phyloP scores from a whole-genome alignment of 352 stramenopile genomes.

The Hyaloperonospora arabidopsidis region DNA sequence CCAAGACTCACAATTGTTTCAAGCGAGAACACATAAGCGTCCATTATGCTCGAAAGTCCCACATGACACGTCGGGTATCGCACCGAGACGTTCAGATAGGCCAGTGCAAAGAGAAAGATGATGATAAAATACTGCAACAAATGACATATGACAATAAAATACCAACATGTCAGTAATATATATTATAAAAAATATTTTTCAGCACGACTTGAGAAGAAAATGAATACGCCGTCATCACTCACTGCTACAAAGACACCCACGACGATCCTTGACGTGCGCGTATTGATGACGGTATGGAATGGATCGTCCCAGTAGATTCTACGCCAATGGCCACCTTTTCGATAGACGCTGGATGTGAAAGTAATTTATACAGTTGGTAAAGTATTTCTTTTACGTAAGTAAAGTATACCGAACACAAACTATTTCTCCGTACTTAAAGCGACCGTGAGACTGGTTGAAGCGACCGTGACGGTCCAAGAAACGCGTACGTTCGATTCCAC shows the following conservation, averaged over 20 bases:
- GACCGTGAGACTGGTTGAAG: constrained; percentile 65
- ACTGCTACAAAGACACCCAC: constrained; percentile 70
- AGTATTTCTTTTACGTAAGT: not conserved
- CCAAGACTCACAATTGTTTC: constrained; percentile 77
- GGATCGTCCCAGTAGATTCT: constrained; percentile 79
- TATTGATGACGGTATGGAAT: constrained; percentile 86
- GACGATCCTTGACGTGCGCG: constrained; percentile 70
- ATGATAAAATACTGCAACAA: constrained; percentile 62
- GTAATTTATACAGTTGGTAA: not conserved
- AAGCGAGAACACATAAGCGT: constrained; percentile 83
- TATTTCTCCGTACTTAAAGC: constrained; percentile 48
- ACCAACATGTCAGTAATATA: not conserved
- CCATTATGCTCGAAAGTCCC: constrained; percentile 61
- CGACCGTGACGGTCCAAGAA: constrained; percentile 59
- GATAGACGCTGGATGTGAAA: constrained; percentile 40
- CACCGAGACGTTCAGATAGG: constrained; percentile 63
- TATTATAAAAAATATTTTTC: not conserved
- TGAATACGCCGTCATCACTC: constrained; percentile 14
- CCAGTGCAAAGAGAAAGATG: constrained; percentile 74
- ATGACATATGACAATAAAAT: not conserved
- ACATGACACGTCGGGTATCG: constrained; percentile 62
- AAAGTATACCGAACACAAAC: not conserved
- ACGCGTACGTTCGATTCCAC: constrained; percentile 13
- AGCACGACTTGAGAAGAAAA: not conserved
- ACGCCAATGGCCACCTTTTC: constrained; percentile 70